Evolutionary conservation across 129 eudicot genomes (phyloP).

Genomic region (Arctium minus): DNA sequence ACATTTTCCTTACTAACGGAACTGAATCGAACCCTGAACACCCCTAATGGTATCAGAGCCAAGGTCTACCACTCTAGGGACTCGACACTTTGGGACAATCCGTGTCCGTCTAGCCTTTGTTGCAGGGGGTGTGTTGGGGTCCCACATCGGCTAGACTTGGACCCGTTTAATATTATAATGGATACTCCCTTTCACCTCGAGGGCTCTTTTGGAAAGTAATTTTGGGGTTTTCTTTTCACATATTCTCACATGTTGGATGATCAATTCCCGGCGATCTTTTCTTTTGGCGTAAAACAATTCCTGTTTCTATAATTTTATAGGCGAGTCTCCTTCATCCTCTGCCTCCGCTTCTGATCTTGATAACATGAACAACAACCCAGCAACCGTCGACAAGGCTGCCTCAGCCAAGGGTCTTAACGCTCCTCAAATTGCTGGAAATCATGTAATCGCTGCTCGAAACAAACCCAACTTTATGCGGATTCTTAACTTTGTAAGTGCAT

Average conservation of each 20-base stretch:
- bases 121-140: not conserved
- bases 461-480: slow-evolving; percentile 60
- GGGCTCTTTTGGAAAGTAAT: not conserved
- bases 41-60: not conserved
- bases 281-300: slow-evolving; percentile 3
- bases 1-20: too few relatives aligned
- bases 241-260: not conserved
- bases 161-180: not conserved
- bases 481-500: slow-evolving; percentile 62
- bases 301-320: slow-evolving; percentile 32
- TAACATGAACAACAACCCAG: slow-evolving; percentile 73
- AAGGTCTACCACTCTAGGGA: not conserved
- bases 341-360: slow-evolving; percentile 97
- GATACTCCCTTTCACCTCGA: not conserved
- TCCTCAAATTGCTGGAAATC: slow-evolving; percentile 76
- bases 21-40: not conserved
- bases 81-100: not conserved
- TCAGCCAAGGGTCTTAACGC: slow-evolving; percentile 52
- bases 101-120: not conserved
- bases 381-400: slow-evolving; percentile 54
- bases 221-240: not conserved
- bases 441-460: slow-evolving; percentile 57
- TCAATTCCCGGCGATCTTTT: not conserved
- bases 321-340: slow-evolving; percentile 93
- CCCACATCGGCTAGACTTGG: not conserved